Evolutionary conservation across 23 red algal species (phyloP).

Genomic region (Chondrus crispus): DNA sequence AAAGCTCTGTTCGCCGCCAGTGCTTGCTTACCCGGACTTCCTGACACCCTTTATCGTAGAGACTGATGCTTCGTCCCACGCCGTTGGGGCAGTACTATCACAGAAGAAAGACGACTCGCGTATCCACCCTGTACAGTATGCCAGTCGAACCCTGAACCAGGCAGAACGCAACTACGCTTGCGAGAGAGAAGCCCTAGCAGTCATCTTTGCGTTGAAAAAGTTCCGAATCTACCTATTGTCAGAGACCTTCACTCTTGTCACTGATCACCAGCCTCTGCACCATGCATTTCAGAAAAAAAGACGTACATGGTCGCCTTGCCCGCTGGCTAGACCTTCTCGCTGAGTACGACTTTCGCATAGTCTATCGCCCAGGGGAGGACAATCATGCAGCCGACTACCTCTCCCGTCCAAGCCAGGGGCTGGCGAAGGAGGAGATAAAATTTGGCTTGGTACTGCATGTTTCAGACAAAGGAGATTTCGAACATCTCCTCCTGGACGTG

Average conservation of each 20-base stretch:
- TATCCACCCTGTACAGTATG: background rate
- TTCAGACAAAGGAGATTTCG: too few relatives aligned
- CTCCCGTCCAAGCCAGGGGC: too few relatives aligned
- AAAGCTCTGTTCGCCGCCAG: background rate
- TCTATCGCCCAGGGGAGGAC: background rate
- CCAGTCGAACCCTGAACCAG: background rate
- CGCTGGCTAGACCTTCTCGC: background rate
- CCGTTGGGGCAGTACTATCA: background rate
- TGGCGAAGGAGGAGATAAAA: too few relatives aligned
- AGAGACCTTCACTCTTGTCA: background rate
- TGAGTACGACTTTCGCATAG: background rate
- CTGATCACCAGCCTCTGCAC: background rate
- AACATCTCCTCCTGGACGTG: too few relatives aligned
- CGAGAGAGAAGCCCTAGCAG: constrained; percentile 3
- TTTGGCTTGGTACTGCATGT: too few relatives aligned
- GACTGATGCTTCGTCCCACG: background rate
- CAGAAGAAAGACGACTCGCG: background rate
- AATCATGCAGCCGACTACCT: background rate
- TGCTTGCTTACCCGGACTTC: background rate
- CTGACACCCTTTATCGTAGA: background rate
- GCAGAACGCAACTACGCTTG: background rate
- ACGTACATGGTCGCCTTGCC: background rate
- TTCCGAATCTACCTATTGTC: background rate
- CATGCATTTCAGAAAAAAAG: background rate
- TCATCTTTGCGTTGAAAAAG: background rate